Evolutionary conservation across 805 yeast genomes (phyloP), one percentile per base, ranked within the genome.

Genomic region (Barnettozyma salicaria): DNA sequence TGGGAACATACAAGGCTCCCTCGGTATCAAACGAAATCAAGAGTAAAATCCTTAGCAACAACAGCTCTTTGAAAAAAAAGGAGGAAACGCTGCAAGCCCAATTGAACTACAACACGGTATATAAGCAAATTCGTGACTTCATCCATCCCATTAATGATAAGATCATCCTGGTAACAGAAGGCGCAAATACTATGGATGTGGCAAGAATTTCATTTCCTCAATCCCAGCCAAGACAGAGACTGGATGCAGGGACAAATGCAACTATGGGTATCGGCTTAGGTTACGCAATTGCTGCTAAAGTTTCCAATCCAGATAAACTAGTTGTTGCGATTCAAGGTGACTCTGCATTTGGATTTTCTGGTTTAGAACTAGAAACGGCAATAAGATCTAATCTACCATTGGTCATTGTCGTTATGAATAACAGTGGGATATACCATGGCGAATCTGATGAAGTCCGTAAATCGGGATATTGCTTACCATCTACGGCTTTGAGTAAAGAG

Each of bases 191-290:
- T 0, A 80, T 80, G 87, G 88, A 80, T 47, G 64, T 74, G 17
- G 78, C 86, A 2, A 63, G 88, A 32, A 63, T 76, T 9, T 71
- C 80, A 0, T 79, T 80, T 52, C 73, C 76, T 5, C 63, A 78
- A 33, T 56, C 60, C 7, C 45, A 47, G 3, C 80, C 87, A 1
- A 67, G 70, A 41, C 70, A 64, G 16, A 57, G 85, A 26, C 56
- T 80, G 17, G 89, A 80, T 49, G 84, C 85, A 2, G 88, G 87
- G 5, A 80, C 87, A 0, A 78, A 76, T 57, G 86, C 85, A 1
- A 80, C 87, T 0, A 81, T 80, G 88, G 89, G 89, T 4, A 64
- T 80, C 22, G 89, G 87, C 0, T 39, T 80, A 13, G 85, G 86
- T 0, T 80, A 80, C 49, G 80, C 82, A 2, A 72, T 80, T 43